Conservation (phyloP, 2,329 filamentous ascomycete species). For the Colletotrichum musae region DNA sequence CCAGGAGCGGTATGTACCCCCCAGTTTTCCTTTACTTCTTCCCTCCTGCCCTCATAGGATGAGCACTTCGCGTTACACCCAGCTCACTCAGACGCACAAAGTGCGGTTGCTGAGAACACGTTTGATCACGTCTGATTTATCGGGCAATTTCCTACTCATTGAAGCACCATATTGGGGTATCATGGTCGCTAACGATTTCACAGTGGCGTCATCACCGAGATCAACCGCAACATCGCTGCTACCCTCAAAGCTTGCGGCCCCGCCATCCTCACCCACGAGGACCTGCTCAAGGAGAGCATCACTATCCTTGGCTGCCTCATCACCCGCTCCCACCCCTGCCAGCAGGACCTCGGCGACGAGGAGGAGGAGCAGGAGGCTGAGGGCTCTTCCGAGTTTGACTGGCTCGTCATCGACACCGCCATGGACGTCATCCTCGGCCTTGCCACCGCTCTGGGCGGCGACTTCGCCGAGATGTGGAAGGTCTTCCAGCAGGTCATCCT, state of each 20-base stretch:
- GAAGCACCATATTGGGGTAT: conserved; percentile 37
- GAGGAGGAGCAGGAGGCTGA: conserved; percentile 81
- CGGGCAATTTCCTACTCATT: conserved; percentile 41
- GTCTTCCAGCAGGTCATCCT: conserved; percentile 93
- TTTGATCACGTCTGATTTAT: conserved; percentile 58
- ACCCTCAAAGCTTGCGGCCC: conserved; percentile 94
- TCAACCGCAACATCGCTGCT: conserved; percentile 93
- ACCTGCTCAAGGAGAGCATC: conserved; percentile 82
- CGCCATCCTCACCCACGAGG: conserved; percentile 81
- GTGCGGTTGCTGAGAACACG: conserved; percentile 91
- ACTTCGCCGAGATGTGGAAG: conserved; percentile 93
- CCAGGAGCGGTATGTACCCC: conserved; percentile 88
- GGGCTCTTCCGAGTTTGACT: conserved; percentile 95
- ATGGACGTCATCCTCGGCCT: conserved; percentile 92
- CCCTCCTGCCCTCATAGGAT: conserved; percentile 73
- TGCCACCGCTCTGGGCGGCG: conserved; percentile 82
- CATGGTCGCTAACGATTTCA: conserved; percentile 58
- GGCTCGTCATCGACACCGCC: conserved; percentile 95
- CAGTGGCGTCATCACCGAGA: conserved; percentile 91
- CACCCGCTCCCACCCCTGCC: conserved; percentile 91
- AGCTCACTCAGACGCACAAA: conserved; percentile 98
- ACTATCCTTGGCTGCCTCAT: conserved; percentile 84
- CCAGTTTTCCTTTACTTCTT: conserved; percentile 33
- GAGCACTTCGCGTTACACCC: conserved; percentile 94
- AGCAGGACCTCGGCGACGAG: conserved; percentile 88